Conservation (phyloP, 257 asterid genomes). For the Solanum infundibuliforme region DNA sequence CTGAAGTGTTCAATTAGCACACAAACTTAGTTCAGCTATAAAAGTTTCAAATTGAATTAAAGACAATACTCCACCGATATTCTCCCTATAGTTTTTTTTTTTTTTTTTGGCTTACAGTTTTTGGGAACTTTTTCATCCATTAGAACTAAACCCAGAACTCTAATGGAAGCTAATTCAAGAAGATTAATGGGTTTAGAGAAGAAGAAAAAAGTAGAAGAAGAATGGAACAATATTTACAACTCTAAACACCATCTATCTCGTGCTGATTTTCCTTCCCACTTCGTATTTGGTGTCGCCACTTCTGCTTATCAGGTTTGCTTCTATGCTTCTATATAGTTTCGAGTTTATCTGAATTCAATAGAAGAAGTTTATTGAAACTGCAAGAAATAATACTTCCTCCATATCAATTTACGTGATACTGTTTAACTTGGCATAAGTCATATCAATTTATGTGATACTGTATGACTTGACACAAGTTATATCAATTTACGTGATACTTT, state of each 20-base stretch:
- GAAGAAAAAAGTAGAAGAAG: conserved; percentile 35
- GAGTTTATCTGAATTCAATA: background rate
- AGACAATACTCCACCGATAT: background rate
- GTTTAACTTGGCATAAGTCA: no score
- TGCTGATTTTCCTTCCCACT: conserved; percentile 24
- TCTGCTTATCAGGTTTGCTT: conserved; percentile 41
- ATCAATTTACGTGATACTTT: no score
- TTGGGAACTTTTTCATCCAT: background rate
- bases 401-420: background rate
- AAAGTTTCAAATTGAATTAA: background rate
- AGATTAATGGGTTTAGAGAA: conserved; percentile 28
- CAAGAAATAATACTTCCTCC: background rate
- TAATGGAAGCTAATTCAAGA: conserved; percentile 3
- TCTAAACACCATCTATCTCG: conserved; percentile 27
- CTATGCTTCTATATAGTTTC: background rate
- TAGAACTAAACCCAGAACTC: background rate
- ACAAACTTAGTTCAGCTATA: background rate
- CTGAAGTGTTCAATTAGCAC: background rate
- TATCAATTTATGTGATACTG: no score
- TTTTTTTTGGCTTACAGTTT: background rate
- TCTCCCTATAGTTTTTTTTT: background rate
- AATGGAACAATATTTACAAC: conserved; percentile 30
- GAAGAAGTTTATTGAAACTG: background rate
- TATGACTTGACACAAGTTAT: background rate
- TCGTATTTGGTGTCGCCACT: conserved; percentile 47